Conservation (phyloP, 192 early-diverging fungal genomes). For the Coemansia sp. region DNA sequence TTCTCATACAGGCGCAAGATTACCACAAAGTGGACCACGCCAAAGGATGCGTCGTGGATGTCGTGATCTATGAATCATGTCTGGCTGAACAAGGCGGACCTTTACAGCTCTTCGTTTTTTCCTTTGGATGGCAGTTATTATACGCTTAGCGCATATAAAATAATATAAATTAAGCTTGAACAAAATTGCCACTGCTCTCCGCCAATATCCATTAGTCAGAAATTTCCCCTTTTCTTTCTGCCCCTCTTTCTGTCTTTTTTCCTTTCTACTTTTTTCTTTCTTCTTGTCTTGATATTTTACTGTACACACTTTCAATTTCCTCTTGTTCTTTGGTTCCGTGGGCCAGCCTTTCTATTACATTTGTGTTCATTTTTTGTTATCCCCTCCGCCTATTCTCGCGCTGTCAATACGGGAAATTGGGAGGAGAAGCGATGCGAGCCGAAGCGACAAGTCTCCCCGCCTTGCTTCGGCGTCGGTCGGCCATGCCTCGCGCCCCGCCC, state of each 20-base stretch:
- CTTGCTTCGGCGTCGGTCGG: constrained; percentile 26
- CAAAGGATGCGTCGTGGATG: constrained; percentile 64
- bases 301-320: neutral
- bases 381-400: neutral
- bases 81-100: no score
- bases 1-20: constrained; percentile 73
- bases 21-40: constrained; percentile 76
- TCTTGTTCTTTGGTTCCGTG: neutral
- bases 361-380: neutral
- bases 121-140: no score
- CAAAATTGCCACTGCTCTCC: no score
- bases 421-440: neutral
- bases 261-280: neutral
- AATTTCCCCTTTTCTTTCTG: neutral
- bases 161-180: no score
- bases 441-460: constrained; percentile 19
- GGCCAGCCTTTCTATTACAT: neutral
- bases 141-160: no score
- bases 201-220: no score
- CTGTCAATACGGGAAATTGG: neutral
- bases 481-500: neutral
- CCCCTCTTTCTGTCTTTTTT: constrained; percentile 1
- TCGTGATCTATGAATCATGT: neutral
- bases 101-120: no score
- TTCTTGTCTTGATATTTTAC: neutral